phyloP scores from a whole-genome alignment of 768 basidiomycete species.

The Floccularia luteovirens region DNA sequence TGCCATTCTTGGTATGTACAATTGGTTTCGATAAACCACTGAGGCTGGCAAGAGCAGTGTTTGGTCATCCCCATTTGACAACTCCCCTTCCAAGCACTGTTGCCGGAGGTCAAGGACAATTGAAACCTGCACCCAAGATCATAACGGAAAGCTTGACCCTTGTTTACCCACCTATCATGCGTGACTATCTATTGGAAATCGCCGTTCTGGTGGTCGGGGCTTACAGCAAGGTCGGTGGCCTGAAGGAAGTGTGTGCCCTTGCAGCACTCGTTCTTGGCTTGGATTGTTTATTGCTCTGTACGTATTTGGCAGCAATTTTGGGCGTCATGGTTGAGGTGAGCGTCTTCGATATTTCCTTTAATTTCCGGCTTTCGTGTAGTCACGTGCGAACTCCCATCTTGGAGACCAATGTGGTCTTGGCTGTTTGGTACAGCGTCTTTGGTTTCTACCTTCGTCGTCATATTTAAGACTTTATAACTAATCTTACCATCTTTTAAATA shows the following conservation, averaged over 20 bases:
- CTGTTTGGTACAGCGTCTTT: no score
- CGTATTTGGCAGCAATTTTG: slow-evolving; percentile 84
- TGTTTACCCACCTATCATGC: slow-evolving; percentile 77
- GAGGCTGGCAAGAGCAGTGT: slow-evolving; percentile 83
- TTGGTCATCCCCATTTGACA: slow-evolving; percentile 68
- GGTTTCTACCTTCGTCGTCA: neutral
- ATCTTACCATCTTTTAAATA: slow-evolving; percentile 8
- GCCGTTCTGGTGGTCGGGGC: slow-evolving; percentile 86
- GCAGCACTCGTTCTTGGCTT: slow-evolving; percentile 82
- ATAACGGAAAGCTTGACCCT: slow-evolving; percentile 77
- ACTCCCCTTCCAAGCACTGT: slow-evolving; percentile 19
- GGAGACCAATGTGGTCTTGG: no score
- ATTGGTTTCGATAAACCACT: slow-evolving; percentile 98
- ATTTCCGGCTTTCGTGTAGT: neutral
- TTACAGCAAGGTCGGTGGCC: slow-evolving; percentile 76
- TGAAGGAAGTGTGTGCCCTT: slow-evolving; percentile 91
- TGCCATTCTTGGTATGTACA: slow-evolving; percentile 96
- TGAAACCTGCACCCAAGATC: slow-evolving; percentile 77
- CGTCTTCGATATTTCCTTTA: slow-evolving; percentile 8
- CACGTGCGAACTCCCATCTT: no score
- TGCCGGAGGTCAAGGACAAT: slow-evolving; percentile 15
- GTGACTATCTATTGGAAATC: slow-evolving; percentile 92
- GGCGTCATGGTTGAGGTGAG: slow-evolving; percentile 93
- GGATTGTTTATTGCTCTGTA: slow-evolving; percentile 85
- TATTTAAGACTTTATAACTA: neutral